Percentiles rank a stretch among this genome's conserved stretches.
Evolutionary conservation across 192 early-diverging fungal species (phyloP).

Genomic region (Borealophlyctis nickersoniae): DNA sequence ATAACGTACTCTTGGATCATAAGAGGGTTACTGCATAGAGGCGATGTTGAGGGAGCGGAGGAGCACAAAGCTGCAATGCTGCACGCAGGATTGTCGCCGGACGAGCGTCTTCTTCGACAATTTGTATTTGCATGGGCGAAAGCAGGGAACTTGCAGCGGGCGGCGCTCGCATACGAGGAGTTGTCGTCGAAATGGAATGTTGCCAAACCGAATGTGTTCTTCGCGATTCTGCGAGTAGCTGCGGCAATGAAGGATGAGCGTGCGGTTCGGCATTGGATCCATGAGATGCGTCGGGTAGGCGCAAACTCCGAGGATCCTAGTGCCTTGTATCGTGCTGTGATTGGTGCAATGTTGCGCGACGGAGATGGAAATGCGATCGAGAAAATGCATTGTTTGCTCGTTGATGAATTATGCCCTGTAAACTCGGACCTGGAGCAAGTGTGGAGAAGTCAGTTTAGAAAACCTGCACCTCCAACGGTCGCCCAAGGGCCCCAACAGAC

Average conservation of each 20-base stretch:
- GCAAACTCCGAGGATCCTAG: constrained; percentile 4
- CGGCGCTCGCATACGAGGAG: no score
- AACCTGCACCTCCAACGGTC: neutral
- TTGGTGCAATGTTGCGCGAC: constrained; percentile 7
- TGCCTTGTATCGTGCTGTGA: constrained; percentile 13
- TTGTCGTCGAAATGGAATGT: no score
- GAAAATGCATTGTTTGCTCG: neutral
- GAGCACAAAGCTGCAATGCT: constrained; percentile 24
- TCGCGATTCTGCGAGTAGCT: no score
- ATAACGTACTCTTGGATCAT: constrained; percentile 22
- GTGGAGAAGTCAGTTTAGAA: constrained; percentile 6
- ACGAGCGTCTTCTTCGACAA: no score
- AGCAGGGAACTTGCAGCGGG: no score
- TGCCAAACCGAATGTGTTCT: no score
- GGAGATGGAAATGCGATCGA: neutral
- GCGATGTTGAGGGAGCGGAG: constrained; percentile 15
- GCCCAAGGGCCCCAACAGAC: neutral
- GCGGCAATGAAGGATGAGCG: no score
- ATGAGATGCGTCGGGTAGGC: no score
- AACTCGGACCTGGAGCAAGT: constrained; percentile 4
- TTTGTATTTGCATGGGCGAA: no score
- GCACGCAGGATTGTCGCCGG: no score
- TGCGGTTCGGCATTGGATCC: no score
- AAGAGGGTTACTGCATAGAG: constrained; percentile 5
- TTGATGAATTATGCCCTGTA: neutral